Evolutionary conservation across 2,329 filamentous ascomycete species (phyloP).

Genomic region (Monosporascus cannonballus): DNA sequence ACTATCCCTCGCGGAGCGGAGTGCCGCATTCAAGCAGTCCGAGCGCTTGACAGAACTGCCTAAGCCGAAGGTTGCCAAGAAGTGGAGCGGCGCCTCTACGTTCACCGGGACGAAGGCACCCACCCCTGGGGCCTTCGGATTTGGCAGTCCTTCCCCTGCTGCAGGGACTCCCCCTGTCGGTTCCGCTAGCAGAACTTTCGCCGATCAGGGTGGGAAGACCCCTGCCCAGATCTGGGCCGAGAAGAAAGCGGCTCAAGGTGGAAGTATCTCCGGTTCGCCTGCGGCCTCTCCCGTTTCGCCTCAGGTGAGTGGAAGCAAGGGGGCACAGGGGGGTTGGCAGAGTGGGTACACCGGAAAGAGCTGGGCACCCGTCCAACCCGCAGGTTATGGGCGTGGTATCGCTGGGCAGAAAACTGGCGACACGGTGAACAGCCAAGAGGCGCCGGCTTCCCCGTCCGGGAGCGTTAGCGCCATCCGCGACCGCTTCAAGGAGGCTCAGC

Average conservation of each 20-base stretch:
- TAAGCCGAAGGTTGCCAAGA: constrained; percentile 92
- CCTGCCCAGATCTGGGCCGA: constrained; percentile 96
- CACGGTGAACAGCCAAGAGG: constrained; percentile 35
- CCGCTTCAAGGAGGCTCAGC: constrained; percentile 71
- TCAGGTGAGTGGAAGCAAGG: not conserved
- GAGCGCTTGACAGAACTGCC: constrained; percentile 82
- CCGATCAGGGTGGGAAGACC: constrained; percentile 90
- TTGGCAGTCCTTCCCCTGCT: constrained; percentile 55
- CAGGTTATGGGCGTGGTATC: constrained; percentile 60
- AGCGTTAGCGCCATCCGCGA: constrained; percentile 72
- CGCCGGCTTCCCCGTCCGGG: constrained; percentile 50
- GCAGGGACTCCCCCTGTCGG: constrained; percentile 59
- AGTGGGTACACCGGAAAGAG: constrained; percentile 86
- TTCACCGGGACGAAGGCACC: constrained; percentile 90
- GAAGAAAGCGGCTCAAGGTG: constrained; percentile 81
- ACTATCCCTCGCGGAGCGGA: constrained; percentile 67
- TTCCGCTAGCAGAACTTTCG: constrained; percentile 84
- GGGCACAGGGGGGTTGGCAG: constrained; percentile 67
- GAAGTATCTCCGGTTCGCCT: constrained; percentile 38
- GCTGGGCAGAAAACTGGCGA: constrained; percentile 60
- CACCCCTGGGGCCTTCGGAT: constrained; percentile 61
- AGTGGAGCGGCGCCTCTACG: constrained; percentile 64
- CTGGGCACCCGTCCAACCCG: constrained; percentile 79
- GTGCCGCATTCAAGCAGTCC: constrained; percentile 65
- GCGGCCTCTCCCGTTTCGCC: constrained; percentile 43